Evolutionary conservation across 2,329 filamentous ascomycete species (phyloP).

Genomic region (Aureobasidium musti): DNA sequence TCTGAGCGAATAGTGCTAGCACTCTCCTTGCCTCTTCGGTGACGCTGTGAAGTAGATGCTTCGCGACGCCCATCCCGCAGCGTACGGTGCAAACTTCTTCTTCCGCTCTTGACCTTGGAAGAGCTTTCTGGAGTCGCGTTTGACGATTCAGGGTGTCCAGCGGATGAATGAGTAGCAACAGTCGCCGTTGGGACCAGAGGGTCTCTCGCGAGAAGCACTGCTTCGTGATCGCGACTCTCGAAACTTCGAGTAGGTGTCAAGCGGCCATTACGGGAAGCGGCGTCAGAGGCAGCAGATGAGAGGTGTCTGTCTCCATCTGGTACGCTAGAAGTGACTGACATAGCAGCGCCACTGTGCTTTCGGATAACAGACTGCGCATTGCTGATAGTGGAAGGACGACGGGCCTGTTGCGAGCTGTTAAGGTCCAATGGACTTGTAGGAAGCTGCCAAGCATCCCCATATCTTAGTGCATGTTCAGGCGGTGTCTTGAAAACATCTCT

Average conservation of each 20-base stretch:
- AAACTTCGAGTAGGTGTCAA: conserved; percentile 33
- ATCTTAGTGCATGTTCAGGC: conserved; percentile 44
- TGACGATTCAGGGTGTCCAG: neutral
- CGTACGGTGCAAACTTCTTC: conserved; percentile 85
- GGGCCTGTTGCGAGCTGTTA: conserved; percentile 37
- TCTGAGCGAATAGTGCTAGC: conserved; percentile 55
- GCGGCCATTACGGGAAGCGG: conserved; percentile 28
- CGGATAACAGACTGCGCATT: conserved; percentile 28
- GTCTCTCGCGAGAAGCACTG: conserved; percentile 23
- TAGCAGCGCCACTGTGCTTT: conserved; percentile 22
- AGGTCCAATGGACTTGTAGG: conserved; percentile 41
- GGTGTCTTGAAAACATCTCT: conserved; percentile 51
- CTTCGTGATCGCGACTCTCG: conserved; percentile 33
- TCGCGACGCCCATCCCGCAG: conserved; percentile 63
- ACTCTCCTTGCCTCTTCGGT: conserved; percentile 75
- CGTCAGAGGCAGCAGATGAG: conserved; percentile 35
- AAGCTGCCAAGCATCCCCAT: conserved; percentile 38
- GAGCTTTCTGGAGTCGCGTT: conserved; percentile 36
- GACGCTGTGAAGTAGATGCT: conserved; percentile 59
- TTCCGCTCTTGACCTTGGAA: conserved; percentile 58
- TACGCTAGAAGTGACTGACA: conserved; percentile 35
- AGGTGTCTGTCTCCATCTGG: conserved; percentile 33
- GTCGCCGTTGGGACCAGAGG: conserved; percentile 22
- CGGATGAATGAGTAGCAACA: conserved; percentile 26
- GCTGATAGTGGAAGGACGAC: conserved; percentile 42